Evolutionary conservation across 73 alveolate genomes (phyloP).

Genomic region (Paramecium primaurelia): DNA sequence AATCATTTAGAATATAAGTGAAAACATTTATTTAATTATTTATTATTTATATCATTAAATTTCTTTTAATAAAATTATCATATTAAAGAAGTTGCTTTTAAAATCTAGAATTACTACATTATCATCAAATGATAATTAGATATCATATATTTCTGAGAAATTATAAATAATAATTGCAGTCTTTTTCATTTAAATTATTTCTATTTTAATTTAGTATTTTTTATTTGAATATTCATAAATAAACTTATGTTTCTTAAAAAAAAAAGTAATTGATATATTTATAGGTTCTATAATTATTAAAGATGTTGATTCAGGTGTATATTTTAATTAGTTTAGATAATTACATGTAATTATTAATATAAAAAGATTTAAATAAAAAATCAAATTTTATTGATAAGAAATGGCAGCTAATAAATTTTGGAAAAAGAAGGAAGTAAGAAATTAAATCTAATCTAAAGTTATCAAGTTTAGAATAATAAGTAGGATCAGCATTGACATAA

Average conservation of each 20-base stretch:
- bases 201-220: neutral
- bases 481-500: neutral
- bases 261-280: neutral
- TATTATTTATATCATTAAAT: neutral
- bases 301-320: neutral
- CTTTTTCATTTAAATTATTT: neutral
- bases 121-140: neutral
- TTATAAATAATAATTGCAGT: neutral
- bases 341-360: neutral
- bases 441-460: neutral
- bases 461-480: slow-evolving; percentile 21
- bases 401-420: slow-evolving; percentile 42
- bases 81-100: slow-evolving; percentile 71
- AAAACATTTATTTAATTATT: neutral
- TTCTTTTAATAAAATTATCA: slow-evolving; percentile 55
- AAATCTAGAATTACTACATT: slow-evolving; percentile 70
- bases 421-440: slow-evolving; percentile 35
- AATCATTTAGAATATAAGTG: neutral
- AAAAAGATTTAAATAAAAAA: slow-evolving; percentile 41
- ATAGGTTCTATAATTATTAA: neutral
- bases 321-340: neutral
- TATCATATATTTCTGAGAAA: neutral
- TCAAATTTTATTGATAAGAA: neutral
- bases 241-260: neutral
- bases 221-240: neutral